Conservation (phyloP, 129 eudicot genomes). For the Saussurea involucrata region DNA sequence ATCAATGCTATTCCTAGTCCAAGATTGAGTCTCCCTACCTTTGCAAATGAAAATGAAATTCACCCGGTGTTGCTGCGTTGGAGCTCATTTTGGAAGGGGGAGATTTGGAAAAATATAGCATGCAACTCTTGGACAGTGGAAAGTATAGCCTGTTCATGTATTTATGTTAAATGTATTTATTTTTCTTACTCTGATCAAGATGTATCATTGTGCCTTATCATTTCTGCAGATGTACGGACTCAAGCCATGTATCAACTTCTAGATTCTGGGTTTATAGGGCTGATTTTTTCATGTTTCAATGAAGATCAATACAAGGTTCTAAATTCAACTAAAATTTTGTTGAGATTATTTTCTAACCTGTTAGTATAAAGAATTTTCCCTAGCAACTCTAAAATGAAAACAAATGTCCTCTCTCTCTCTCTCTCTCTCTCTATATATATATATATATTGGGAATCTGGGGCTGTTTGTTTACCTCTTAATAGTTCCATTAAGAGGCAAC, state of each 20-base stretch:
- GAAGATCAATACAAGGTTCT: constrained; percentile 89
- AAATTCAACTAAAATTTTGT: not conserved
- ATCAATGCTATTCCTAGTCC: not conserved
- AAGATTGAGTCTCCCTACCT: not conserved
- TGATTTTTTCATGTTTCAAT: constrained; percentile 97
- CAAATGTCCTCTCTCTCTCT: not conserved
- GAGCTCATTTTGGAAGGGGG: not conserved
- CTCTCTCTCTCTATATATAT: not conserved
- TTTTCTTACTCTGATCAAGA: not conserved
- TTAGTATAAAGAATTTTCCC: not conserved
- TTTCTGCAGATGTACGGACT: constrained; percentile 89
- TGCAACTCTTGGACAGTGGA: not conserved
- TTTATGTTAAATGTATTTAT: not conserved
- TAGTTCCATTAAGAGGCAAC: too few species aligned
- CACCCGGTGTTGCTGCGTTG: not conserved
- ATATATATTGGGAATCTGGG: not conserved
- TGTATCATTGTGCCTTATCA: constrained; percentile 3
- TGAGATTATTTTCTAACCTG: not conserved
- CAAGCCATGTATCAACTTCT: constrained; percentile 99
- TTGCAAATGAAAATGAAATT: not conserved
- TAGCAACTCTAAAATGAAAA: not conserved
- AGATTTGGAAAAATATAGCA: not conserved
- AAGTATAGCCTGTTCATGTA: not conserved
- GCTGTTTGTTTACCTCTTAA: too few species aligned
- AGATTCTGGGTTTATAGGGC: constrained; percentile 95